A percentile compares a stretch with the other conserved stretches of the same genome.
phyloP scores from a whole-genome alignment of 2,329 filamentous ascomycete genomes.

The Pestalotiopsis sp. region DNA sequence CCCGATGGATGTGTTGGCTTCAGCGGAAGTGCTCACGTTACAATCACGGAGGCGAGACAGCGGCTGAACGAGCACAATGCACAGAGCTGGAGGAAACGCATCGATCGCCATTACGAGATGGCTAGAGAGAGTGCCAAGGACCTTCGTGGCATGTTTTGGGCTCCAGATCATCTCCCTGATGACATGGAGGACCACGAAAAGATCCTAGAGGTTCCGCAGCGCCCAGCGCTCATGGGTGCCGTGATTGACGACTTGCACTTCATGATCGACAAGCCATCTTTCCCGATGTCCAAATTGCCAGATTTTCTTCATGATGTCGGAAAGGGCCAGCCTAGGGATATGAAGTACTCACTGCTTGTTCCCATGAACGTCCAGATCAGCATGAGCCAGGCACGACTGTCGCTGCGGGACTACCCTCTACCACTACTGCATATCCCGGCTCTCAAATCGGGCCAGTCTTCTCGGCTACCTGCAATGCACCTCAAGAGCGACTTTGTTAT shows the following conservation, averaged over 20 bases:
- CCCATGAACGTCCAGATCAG: slow-evolving; percentile 89
- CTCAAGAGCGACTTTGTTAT: slow-evolving; percentile 92
- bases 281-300: slow-evolving; percentile 79
- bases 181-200: slow-evolving; percentile 82
- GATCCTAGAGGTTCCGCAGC: slow-evolving; percentile 81
- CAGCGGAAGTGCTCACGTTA: slow-evolving; percentile 71
- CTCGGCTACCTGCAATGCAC: slow-evolving; percentile 78
- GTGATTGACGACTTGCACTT: slow-evolving; percentile 85
- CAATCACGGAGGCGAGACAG: slow-evolving; percentile 74
- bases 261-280: slow-evolving; percentile 88
- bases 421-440: slow-evolving; percentile 89
- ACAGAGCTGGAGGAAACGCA: slow-evolving; percentile 88
- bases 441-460: slow-evolving; percentile 77
- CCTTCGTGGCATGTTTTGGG: slow-evolving; percentile 79
- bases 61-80: slow-evolving; percentile 81
- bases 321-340: slow-evolving; percentile 95
- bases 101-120: slow-evolving; percentile 73
- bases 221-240: slow-evolving; percentile 81
- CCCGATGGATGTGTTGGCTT: slow-evolving; percentile 73
- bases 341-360: slow-evolving; percentile 85
- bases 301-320: slow-evolving; percentile 85
- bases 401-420: slow-evolving; percentile 88
- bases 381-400: slow-evolving; percentile 87
- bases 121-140: slow-evolving; percentile 78
- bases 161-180: slow-evolving; percentile 77